Evolutionary conservation across 768 basidiomycete genomes (phyloP), one percentile per base, ranked within the genome.

Genomic region (Leccinum fibrillosum): DNA sequence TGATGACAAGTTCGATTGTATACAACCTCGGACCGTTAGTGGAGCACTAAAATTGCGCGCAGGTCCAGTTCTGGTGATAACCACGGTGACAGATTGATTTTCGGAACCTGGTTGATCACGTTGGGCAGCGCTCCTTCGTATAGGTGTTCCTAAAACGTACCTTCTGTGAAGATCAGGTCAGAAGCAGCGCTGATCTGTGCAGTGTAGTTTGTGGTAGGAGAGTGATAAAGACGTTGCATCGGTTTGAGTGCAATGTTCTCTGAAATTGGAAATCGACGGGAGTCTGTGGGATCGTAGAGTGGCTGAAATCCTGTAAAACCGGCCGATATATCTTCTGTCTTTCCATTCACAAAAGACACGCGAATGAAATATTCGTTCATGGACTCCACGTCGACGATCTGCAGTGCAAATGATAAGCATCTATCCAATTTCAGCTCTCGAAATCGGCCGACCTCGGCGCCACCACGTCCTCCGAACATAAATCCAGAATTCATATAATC

Each of bases 231-330:
- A 64, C 12, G 2, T 32, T n/a, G 17, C 49, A 11, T 48, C 23
- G 0, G 2, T 34, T 30, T 23, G 39, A 53, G 49, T 15, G 1
- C 37, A 15, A 51, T 28, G 21, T 26, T 30, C 0, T 12, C 35
- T 2, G 6, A 30, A 15, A 8, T 42, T 8, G 37, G 35, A 4
- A 6, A 12, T 28, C 9, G 10, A 21, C 19, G 26, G 5, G 26
- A 3, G 6, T 42, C 35, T 2, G 49, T 4, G 28, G 49, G 19
- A 34, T 17, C 26, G 9, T 54, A 49, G 0, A 39, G 19, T 12
- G 62, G 62, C 15, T 45, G 35, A 15, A 63, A 62, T 25, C 49
- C 21, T 11, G 62, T 63, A 9, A 58, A 54, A 1, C 62, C 62
- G 5, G 56, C 53, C 19, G 49, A 35, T 23, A 63, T 49, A 13